These are phyloP conservation scores for Clitopilus passeckerianus DNA, from an alignment of 768 basidiomycete genomes.

Conservation along the genomic window DNA sequence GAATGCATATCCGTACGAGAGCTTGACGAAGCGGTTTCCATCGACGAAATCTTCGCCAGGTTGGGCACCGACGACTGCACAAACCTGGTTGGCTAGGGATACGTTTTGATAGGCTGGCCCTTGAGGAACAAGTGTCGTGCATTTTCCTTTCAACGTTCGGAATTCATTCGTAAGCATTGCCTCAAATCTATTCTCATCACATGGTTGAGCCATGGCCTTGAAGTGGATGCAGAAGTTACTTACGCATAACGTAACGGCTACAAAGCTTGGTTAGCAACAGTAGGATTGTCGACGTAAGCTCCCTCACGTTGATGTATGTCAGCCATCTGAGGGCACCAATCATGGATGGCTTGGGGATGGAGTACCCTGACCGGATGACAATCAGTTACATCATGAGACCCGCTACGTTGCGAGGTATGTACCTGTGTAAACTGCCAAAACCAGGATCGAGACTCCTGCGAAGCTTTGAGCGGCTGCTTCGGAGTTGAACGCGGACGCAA, in stretches of 20 bases:
- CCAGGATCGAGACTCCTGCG: slow-evolving; percentile 34
- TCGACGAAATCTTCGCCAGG: slow-evolving; percentile 55
- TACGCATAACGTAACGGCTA: slow-evolving; percentile 40
- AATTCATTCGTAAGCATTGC: slow-evolving; percentile 80
- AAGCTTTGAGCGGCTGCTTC: slow-evolving; percentile 59
- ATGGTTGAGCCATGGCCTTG: not conserved
- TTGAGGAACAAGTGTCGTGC: slow-evolving; percentile 53
- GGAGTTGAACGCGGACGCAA: slow-evolving; percentile 55
- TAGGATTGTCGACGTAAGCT: not conserved
- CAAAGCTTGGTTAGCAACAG: slow-evolving; percentile 1
- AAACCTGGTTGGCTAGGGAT: slow-evolving; percentile 64
- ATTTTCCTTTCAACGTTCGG: slow-evolving; percentile 55
- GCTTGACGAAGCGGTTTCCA: slow-evolving; percentile 46
- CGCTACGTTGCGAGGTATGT: slow-evolving; percentile 17
- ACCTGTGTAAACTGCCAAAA: slow-evolving; percentile 46
- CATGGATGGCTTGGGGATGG: slow-evolving; percentile 57
- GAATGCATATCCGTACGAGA: slow-evolving; percentile 44
- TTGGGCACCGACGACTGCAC: slow-evolving; percentile 62
- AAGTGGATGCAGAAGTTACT: slow-evolving; percentile 5
- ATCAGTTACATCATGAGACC: not conserved
- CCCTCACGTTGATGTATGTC: slow-evolving; percentile 51
- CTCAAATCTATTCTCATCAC: slow-evolving; percentile 56
- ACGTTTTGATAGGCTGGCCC: slow-evolving; percentile 61
- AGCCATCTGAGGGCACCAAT: slow-evolving; percentile 69
- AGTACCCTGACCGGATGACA: slow-evolving; percentile 35